Conservation (phyloP, 768 basidiomycete species). For the Naematelia aurantialba region DNA sequence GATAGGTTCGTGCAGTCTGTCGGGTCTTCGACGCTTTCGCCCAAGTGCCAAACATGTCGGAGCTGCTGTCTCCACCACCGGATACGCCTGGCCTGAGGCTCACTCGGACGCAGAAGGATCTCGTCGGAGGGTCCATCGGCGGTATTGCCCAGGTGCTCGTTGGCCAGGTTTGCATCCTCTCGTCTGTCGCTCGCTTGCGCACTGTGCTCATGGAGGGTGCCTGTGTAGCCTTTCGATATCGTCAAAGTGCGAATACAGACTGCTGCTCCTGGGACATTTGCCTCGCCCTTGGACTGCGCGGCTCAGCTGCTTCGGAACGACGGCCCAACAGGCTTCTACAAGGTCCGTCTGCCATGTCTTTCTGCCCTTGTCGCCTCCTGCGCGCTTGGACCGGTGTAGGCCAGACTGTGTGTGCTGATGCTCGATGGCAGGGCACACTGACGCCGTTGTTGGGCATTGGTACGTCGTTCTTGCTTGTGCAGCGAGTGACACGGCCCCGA, state of each 20-base stretch:
- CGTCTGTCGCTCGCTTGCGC: not conserved
- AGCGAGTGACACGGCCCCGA: not conserved
- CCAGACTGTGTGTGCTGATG: conserved; percentile 4
- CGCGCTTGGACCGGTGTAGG: not conserved
- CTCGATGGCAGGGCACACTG: conserved; percentile 68
- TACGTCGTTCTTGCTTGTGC: not conserved
- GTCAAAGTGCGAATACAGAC: conserved; percentile 95
- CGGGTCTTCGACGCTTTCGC: too few species aligned
- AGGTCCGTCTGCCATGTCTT: conserved; percentile 56
- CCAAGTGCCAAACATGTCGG: too few species aligned
- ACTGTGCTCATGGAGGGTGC: conserved; percentile 4
- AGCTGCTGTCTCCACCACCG: conserved; percentile 38
- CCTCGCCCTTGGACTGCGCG: conserved; percentile 81
- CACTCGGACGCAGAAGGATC: conserved; percentile 67
- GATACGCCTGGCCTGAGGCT: conserved; percentile 25
- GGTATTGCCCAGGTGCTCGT: conserved; percentile 68
- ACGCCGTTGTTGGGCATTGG: conserved; percentile 85
- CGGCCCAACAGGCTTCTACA: conserved; percentile 91
- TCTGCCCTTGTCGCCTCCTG: not conserved
- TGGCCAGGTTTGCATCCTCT: conserved; percentile 28
- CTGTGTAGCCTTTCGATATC: conserved; percentile 82
- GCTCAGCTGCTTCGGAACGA: conserved; percentile 85
- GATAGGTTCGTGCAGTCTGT: too few species aligned
- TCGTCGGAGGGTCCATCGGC: conserved; percentile 84
- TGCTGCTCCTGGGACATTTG: conserved; percentile 80